Base-by-base conservation (phyloP, 2,329 filamentous ascomycete genomes). In the Fusarium cyanostomum region DNA sequence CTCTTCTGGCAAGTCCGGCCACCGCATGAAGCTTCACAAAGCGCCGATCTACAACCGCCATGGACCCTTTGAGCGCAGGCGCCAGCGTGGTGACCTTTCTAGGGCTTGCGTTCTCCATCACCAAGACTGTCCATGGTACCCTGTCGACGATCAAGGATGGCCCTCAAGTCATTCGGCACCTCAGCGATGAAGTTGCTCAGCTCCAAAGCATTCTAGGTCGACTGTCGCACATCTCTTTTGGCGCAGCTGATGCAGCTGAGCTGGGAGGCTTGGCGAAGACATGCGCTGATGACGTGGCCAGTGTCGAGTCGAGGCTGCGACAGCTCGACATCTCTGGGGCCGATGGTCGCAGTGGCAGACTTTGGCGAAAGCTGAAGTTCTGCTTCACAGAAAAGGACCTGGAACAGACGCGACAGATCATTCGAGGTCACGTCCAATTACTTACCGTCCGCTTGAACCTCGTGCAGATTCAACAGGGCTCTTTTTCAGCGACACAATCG, bases 191-290 rank as follows among this genome's bases (percentile, higher is more conserved):
- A 0, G 12, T 52, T 1, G 0, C 3, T 0, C 39, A 52, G 7
- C 56, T 59, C 0, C 0, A 24, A 21, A 13, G 9, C 1, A 0
- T 58, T 0, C 0, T 51, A 0, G 13, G 24, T 1, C 27, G 37
- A 1, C 4, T 58, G 1, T 2, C n/a, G 0, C 0, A 38, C 12
- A 0, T 43, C 0, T n/a, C 38, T 0, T 28, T 39, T 0, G 8
- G 27, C 5, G 15, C 11, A 2, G 1, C 0, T 2, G 55, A 58
- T 5, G 37, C 5, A 2, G 15, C 37, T 3, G 35, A 33, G 6
- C 10, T 51, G 1, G 2, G 33, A 0, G 0, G 0, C 0, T 3
- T 34, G 2, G 56, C 13, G 0, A 3, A 28, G 7, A 57, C 4
- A 10, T 58, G 56, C 9, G 2, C 27, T 2, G 11, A 8, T 0